Conservation (phyloP, 2,329 filamentous ascomycete species). For the Alternaria sp. region DNA sequence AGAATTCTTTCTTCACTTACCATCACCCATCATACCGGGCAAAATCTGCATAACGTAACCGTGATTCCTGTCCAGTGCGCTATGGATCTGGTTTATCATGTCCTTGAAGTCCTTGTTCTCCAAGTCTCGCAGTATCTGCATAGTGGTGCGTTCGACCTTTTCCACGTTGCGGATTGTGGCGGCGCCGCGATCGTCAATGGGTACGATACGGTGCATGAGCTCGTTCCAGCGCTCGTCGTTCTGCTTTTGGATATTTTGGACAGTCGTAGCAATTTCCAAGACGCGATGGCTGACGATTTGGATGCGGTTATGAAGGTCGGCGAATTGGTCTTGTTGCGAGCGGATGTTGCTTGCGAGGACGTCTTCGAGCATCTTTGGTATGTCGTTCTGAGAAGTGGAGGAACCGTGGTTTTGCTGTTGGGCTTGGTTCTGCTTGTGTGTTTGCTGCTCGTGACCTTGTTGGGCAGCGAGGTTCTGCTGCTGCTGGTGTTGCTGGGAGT, state of each 20-base stretch:
- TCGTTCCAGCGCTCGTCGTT: conserved; percentile 67
- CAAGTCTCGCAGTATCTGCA: conserved; percentile 62
- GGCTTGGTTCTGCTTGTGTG: conserved; percentile 31
- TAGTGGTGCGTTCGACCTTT: conserved; percentile 62
- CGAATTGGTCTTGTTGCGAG: conserved; percentile 70
- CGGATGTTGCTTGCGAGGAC: conserved; percentile 57
- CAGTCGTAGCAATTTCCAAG: conserved; percentile 66
- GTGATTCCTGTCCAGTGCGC: conserved; percentile 63
- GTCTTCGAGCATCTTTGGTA: conserved; percentile 54
- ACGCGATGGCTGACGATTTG: conserved; percentile 76
- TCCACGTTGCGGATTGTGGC: conserved; percentile 60
- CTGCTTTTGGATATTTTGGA: conserved; percentile 61
- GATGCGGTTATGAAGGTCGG: conserved; percentile 84
- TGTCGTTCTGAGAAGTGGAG: conserved; percentile 29
- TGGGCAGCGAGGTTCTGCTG: conserved; percentile 34
- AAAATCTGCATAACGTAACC: conserved; percentile 61
- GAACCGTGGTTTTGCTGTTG: conserved; percentile 34
- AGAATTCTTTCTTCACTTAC: conserved; percentile 51
- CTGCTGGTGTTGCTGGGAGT: conserved; percentile 44
- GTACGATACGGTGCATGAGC: conserved; percentile 48
- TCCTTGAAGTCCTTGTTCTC: conserved; percentile 66
- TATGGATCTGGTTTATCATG: conserved; percentile 63
- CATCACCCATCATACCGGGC: conserved; percentile 59
- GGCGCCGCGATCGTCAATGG: conserved; percentile 43
- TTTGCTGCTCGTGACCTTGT: conserved; percentile 42